Percentiles rank a stretch among this genome's conserved stretches.
Evolutionary conservation across 805 yeast species (phyloP).

Genomic region (Nakazawaea wyomingensis): DNA sequence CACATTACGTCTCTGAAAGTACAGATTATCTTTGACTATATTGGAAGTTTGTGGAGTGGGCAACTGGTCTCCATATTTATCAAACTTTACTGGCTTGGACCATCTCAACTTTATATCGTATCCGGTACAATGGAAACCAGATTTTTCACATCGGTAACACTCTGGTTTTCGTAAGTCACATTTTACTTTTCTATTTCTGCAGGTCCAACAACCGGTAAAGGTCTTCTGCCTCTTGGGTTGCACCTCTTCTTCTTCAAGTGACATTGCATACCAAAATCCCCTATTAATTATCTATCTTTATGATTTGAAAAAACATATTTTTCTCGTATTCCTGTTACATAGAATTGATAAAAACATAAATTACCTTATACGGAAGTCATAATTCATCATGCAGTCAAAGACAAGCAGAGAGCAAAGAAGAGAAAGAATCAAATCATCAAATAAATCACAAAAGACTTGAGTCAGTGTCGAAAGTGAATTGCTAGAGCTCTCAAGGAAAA

Average conservation of each 20-base stretch:
- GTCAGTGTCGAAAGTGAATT: no score
- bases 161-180: constrained; percentile 71
- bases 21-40: constrained; percentile 36
- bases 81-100: constrained; percentile 55
- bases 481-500: not conserved
- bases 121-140: constrained; percentile 72
- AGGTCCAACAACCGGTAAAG: constrained; percentile 86
- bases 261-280: not conserved
- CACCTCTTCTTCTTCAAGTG: not conserved
- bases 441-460: no score
- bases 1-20: constrained; percentile 63
- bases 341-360: not conserved
- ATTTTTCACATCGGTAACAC: constrained; percentile 66
- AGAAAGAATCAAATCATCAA: not conserved
- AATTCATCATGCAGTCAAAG: not conserved
- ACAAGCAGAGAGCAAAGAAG: not conserved
- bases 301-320: not conserved
- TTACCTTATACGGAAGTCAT: not conserved
- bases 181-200: constrained; percentile 72
- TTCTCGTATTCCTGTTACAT: not conserved
- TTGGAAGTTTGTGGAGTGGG: constrained; percentile 17
- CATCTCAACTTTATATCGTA: constrained; percentile 78
- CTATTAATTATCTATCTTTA: not conserved
- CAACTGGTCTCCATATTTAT: constrained; percentile 37
- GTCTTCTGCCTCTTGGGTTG: constrained; percentile 53